Evolutionary conservation across 495 filamentous ascomycete genomes (phyloP).

Genomic region (Evansstolkia leycettana): DNA sequence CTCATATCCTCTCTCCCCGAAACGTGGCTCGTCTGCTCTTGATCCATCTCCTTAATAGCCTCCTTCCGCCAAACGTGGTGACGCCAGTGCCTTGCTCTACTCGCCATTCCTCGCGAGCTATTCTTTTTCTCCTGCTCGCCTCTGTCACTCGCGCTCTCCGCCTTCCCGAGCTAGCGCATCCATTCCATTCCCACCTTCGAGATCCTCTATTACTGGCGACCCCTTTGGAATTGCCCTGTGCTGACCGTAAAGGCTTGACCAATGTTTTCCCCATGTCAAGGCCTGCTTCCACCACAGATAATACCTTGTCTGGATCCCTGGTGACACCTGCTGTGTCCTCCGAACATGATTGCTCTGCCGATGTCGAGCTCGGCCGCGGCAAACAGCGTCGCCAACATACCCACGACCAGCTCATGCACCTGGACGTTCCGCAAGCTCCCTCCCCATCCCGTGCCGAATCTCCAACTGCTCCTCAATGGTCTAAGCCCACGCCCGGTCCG

Average conservation of each 20-base stretch:
- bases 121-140: slow-evolving; percentile 5
- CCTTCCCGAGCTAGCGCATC: too few species aligned
- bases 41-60: neutral
- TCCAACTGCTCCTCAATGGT: slow-evolving; percentile 26
- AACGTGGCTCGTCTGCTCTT: slow-evolving; percentile 18
- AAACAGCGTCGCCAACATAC: slow-evolving; percentile 30
- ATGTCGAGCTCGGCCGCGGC: slow-evolving; percentile 19
- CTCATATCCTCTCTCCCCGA: slow-evolving; percentile 20
- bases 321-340: slow-evolving; percentile 37
- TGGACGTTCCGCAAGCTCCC: slow-evolving; percentile 18
- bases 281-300: slow-evolving; percentile 34
- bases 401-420: slow-evolving; percentile 23
- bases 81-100: slow-evolving; percentile 4
- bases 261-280: slow-evolving; percentile 48
- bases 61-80: slow-evolving; percentile 5
- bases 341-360: slow-evolving; percentile 34
- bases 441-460: slow-evolving; percentile 31
- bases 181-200: slow-evolving; percentile 4
- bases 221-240: slow-evolving; percentile 15
- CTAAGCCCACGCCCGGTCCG: slow-evolving; percentile 16
- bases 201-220: slow-evolving; percentile 10
- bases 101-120: neutral
- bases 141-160: slow-evolving; percentile 11
- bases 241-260: slow-evolving; percentile 28
- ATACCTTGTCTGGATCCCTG: slow-evolving; percentile 34